Base-by-base conservation (phyloP, 129 eudicot species). In the Ambrosia artemisiifolia region DNA sequence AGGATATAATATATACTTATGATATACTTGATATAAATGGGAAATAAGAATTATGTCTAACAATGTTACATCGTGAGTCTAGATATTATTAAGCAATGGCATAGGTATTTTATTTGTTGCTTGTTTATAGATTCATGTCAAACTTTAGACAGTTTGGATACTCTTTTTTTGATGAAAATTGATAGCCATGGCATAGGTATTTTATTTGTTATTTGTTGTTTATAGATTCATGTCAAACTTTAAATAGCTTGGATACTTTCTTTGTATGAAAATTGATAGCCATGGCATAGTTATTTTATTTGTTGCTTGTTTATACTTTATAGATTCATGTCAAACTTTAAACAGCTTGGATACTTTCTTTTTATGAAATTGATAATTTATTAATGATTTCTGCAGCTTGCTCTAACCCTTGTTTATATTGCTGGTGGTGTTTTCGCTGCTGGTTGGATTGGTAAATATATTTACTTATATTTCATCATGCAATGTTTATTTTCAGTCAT, bases 381-480 rank as follows among this genome's bases (percentile, higher is more conserved):
- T 75, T 46, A 74, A 49, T 77, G 51, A 59, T 50, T 61, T 75
- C 28, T 90, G 91, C 95, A 94, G 98, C 96, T 88, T 79, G 82
- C 93, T 70, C 75, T 94, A 59, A 72, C 75, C 68, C 88, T 94
- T 74, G 81, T 94, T 48, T 86, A 83, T 81, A 90, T 94, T 78
- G 96, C 98, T 79, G 95, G 77, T 19, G 98, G 95, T 67, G 98
- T 94, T 73, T 94, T 94, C 82, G 88, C 85, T 74, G 92, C 95
- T 63, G 98, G 96, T 38, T 94, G 98, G 98, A 94, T 94, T 57
- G 98, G 98, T 94, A 83, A 74, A 74, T 49, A 51, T 70, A 30
- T 16, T 46, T 19, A 20, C 19, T 14, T 65, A 62, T n/a, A 36
- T 74, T 61, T 46, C 66, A 24, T 70, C 48, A 20, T 33, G 11